Conservation (phyloP, 179 eudicot genomes). For the Spinacia oleracea region DNA sequence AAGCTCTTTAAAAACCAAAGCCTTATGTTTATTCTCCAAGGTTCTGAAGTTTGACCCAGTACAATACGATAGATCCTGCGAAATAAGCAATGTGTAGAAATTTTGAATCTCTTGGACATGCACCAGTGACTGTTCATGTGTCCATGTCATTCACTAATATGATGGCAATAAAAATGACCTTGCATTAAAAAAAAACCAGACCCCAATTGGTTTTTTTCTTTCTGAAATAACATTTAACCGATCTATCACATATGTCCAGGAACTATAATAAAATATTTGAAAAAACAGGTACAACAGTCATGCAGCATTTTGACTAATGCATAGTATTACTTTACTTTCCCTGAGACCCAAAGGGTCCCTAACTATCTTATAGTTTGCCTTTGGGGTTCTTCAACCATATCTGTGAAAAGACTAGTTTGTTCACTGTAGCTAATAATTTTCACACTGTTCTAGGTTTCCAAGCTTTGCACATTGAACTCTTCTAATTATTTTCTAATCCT, state of each 20-base stretch:
- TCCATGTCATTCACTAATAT: neutral
- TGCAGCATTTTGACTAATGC: neutral
- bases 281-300: neutral
- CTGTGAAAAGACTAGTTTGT: neutral
- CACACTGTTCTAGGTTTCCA: neutral
- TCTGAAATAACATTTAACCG: neutral
- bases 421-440: neutral
- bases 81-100: slow-evolving; percentile 14
- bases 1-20: slow-evolving; percentile 74
- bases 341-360: no score
- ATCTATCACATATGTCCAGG: neutral
- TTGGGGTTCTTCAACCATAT: neutral
- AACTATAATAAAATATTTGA: neutral
- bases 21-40: slow-evolving; percentile 72
- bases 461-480: neutral
- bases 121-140: neutral
- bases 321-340: neutral
- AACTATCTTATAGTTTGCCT: neutral
- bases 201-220: neutral
- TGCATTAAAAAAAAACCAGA: neutral
- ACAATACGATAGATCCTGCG: slow-evolving; percentile 75
- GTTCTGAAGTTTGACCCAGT: slow-evolving; percentile 68
- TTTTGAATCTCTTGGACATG: neutral
- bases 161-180: neutral
- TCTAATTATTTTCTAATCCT: neutral